Evolutionary conservation across 495 filamentous ascomycete species (phyloP).

Genomic region (Xylaria flabelliformis): DNA sequence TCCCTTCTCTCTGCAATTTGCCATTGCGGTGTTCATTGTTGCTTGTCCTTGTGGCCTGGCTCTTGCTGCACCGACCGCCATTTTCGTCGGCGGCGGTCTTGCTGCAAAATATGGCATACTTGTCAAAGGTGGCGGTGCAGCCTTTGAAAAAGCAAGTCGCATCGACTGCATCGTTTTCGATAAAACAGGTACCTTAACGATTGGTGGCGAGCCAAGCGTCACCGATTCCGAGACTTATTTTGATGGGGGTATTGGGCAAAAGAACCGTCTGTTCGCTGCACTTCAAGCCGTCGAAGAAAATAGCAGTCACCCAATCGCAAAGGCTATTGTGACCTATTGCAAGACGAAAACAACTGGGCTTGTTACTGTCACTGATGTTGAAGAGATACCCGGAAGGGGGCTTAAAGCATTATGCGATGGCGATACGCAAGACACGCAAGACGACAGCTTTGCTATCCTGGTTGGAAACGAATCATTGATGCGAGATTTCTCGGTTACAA

Average conservation of each 20-base stretch:
- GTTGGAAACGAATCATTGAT: conserved; percentile 87
- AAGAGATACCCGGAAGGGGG: conserved; percentile 83
- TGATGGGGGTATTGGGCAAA: conserved; percentile 40
- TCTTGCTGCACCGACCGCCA: conserved; percentile 89
- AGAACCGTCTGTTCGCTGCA: conserved; percentile 50
- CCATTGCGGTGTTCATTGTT: conserved; percentile 93
- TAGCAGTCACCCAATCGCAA: conserved; percentile 87
- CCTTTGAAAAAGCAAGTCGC: conserved; percentile 90
- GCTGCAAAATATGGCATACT: conserved; percentile 89
- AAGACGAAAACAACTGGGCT: conserved; percentile 42
- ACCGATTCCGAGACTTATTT: conserved; percentile 70
- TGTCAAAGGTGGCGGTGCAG: conserved; percentile 94
- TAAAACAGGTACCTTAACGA: conserved; percentile 92
- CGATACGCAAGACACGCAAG: conserved; percentile 34
- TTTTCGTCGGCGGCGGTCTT: conserved; percentile 89
- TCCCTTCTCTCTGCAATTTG: conserved; percentile 88
- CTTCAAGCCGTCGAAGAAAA: conserved; percentile 76
- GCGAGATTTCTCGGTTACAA: conserved; percentile 47
- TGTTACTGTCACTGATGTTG: conserved; percentile 57
- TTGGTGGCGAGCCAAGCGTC: conserved; percentile 80
- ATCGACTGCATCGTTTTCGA: conserved; percentile 92
- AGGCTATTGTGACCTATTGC: conserved; percentile 77
- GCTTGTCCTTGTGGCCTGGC: conserved; percentile 94
- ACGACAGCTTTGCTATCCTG: conserved; percentile 64
- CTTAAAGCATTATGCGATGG: conserved; percentile 71